Base-by-base conservation (phyloP, 2,329 filamentous ascomycete species). In the Ceratocystis smalleyi region DNA sequence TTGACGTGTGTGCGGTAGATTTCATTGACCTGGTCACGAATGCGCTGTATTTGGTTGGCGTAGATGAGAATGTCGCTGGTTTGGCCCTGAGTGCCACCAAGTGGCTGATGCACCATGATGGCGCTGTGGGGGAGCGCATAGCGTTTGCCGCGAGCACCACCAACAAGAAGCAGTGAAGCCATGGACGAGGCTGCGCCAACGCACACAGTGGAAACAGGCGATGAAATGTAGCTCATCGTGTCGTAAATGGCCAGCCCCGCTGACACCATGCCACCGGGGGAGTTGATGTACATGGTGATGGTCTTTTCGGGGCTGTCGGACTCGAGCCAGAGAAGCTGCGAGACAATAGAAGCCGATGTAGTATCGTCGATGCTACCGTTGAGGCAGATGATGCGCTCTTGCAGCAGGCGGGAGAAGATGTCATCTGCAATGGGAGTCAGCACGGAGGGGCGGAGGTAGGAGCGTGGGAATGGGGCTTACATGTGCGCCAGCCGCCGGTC, bases 241-340 rank as follows among this genome's bases (percentile, higher is more conserved):
- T 99, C 94, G 79, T 99, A 99, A 71, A 99, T 97, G 30, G 94
- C 91, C 67, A 88, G 79, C 17, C 85, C 84, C 67, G 76, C 76
- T 1, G 94, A 92, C 67, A 99, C 91, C 51, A 88, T 92, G 64
- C 94, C 94, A 61, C 94, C 94, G 0, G 92, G 92, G 0, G 89
- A 95, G 77, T 99, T 96, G 74, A 99, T 99, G 75, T 99, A 99
- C 74, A 99, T 88, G 62, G 89, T 94, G 69, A 99, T 97, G 12
- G 91, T 88, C 74, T 96, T 96, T 64, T 95, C 85, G 2, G 92
- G 91, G 71, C 89, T 90, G 72, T 99, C 94, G 71, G 92, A 94
- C 79, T 99, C 95, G 74, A 99, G 90, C 82, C 91, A 99, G 68
- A 99, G 87, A 24, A 99, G 84, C 74, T 99, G 95, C 1, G 94